Conservation (phyloP, 2,329 filamentous ascomycete genomes). For the Fragosphaeria purpurea region DNA sequence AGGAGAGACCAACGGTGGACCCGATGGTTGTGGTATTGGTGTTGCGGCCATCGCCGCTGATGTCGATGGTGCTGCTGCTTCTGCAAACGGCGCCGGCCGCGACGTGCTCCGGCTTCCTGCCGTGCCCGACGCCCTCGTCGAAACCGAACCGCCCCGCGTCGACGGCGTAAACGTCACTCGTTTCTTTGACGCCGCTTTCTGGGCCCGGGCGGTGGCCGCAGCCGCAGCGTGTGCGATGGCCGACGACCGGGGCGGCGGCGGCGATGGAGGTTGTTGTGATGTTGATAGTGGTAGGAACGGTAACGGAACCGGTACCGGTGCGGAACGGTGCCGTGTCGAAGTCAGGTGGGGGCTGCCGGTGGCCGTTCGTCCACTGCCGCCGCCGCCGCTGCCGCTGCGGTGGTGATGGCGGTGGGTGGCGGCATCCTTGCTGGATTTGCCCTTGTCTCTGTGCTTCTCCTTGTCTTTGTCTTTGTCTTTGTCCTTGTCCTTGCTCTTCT, state of each 20-base stretch:
- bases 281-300: not conserved
- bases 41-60: too few species aligned
- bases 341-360: too few species aligned
- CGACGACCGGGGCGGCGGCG: not conserved
- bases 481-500: not conserved
- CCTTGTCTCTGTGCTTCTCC: not conserved
- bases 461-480: not conserved
- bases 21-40: too few species aligned
- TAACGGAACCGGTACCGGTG: too few species aligned
- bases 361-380: too few species aligned
- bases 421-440: too few species aligned
- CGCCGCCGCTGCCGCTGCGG: too few species aligned
- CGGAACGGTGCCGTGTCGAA: too few species aligned
- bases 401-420: too few species aligned
- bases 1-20: too few species aligned
- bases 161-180: not conserved
- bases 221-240: not conserved
- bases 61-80: slow-evolving; percentile 4
- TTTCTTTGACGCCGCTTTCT: not conserved
- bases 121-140: slow-evolving; percentile 2
- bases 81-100: not conserved
- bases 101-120: not conserved
- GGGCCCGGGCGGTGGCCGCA: not conserved
- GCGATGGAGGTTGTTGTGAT: not conserved
- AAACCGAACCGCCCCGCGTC: slow-evolving; percentile 1